Evolutionary conservation across 2,329 filamentous ascomycete genomes (phyloP), one percentile per base, ranked within the genome.

Genomic region (Exophiala phaeomuriformis): DNA sequence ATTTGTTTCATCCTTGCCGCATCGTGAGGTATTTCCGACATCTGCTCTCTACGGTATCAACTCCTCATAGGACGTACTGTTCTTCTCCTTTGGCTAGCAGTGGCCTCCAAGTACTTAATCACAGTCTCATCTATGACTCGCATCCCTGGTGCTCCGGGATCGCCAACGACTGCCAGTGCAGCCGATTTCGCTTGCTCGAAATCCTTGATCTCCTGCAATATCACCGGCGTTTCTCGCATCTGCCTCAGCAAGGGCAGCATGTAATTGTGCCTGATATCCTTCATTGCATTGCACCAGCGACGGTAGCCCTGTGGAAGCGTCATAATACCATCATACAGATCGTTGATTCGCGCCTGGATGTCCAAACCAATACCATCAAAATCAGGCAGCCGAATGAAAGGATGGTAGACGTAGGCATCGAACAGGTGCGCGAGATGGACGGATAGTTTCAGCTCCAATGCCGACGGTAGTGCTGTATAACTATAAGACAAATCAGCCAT

Each of bases 351-450:
- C 4, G 46, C 40, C n/a, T 51, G 27, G 3, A 56, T 29, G 2
- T 51, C 33, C 9, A 46, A 27, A 27, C 53, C 52, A 10, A 59
- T 27, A 29, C 44, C 10, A 33, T 47, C 45, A 2, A 41, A 4
- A 7, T 10, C 36, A 10, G 51, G 46, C 8, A 42, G 32, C 37
- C 53, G 49, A 30, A 62, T 50, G 29, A 61, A 58, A 9, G 59
- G 49, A n/a, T 53, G 45, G 43, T 62, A 59, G 10, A 63, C 51
- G 40, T 56, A 53, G 31, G 52, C 53, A 50, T 62, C 51, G 31
- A 58, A 62, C 4, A 62, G 7, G 19, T 54, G 48, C 6, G 55
- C 33, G 19, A 62, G 44, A 8, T 48, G 29, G 30, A 49, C 40
- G 39, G 61, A 19, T 6, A 60, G 33, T 10, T 30, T 47, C 33